Conservation (phyloP, 192 early-diverging fungal species). For the Cetraspora pellucida region DNA sequence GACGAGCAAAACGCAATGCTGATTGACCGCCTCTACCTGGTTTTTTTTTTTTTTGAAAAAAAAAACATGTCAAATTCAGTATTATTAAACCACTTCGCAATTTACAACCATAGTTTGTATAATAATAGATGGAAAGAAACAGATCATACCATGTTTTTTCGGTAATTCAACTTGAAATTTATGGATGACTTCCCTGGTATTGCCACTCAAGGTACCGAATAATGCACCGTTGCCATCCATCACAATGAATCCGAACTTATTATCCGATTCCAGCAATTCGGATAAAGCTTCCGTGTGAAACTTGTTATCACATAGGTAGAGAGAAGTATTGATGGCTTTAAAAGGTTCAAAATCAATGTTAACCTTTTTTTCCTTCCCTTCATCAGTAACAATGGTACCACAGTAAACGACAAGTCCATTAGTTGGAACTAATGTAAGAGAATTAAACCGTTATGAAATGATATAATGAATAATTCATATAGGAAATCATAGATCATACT, state of each 20-base stretch:
- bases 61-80: not conserved
- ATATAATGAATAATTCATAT: not conserved
- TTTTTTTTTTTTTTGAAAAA: not conserved
- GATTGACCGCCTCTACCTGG: conserved; percentile 95
- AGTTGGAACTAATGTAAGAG: conserved; percentile 65
- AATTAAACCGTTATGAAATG: not conserved
- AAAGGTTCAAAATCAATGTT: conserved; percentile 99
- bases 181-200: conserved; percentile 91
- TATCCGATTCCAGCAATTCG: conserved; percentile 91
- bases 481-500: too few species aligned
- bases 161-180: conserved; percentile 96
- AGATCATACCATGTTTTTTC: conserved; percentile 91
- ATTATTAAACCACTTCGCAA: not conserved
- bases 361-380: conserved; percentile 99
- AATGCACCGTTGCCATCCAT: conserved; percentile 98
- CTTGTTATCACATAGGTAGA: conserved; percentile 99
- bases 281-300: conserved; percentile 95
- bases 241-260: conserved; percentile 96
- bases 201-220: conserved; percentile 94
- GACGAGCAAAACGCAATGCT: conserved; percentile 98
- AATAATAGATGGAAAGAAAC: not conserved
- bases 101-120: not conserved
- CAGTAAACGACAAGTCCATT: conserved; percentile 96
- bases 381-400: conserved; percentile 96
- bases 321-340: conserved; percentile 98